phyloP scores from a whole-genome alignment of 2,329 filamentous ascomycete genomes.

The Graphilbum sp. region DNA sequence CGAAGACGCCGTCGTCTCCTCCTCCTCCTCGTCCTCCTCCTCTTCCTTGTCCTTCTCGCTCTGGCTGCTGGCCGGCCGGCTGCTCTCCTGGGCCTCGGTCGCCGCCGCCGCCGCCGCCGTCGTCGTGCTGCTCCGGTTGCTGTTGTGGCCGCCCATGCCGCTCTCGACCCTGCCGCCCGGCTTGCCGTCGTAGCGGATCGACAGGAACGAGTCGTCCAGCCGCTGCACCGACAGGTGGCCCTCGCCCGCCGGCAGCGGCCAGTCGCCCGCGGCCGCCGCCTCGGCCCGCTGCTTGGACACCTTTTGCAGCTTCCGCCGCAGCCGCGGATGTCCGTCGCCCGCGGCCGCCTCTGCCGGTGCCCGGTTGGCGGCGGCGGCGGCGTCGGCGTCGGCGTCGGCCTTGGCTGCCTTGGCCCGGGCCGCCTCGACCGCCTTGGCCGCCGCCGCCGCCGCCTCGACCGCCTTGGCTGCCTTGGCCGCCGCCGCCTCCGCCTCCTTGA shows the following conservation, averaged over 20 bases:
- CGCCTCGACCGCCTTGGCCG: too few species aligned
- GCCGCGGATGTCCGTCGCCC: slow-evolving; percentile 7
- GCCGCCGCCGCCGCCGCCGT: too few species aligned
- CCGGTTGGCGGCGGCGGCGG: background rate
- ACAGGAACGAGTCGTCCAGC: slow-evolving; percentile 1
- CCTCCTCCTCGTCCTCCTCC: too few species aligned
- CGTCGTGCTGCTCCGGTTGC: background rate
- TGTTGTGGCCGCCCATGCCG: background rate
- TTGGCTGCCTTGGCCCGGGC: background rate
- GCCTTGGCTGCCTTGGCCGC: too few species aligned
- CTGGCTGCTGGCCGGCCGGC: too few species aligned
- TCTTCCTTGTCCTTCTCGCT: too few species aligned
- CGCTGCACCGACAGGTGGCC: background rate
- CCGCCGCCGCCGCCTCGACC: too few species aligned
- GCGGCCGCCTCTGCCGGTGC: background rate
- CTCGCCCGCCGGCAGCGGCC: too few species aligned
- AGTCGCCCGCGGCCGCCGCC: too few species aligned
- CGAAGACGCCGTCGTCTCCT: too few species aligned
- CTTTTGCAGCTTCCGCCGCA: slow-evolving; percentile 19
- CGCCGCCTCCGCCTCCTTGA: too few species aligned
- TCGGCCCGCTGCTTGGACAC: slow-evolving; percentile 9
- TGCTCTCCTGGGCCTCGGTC: too few species aligned
- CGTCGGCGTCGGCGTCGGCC: background rate
- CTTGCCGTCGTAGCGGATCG: slow-evolving; percentile 1
- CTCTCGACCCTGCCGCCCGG: background rate